phyloP scores from a whole-genome alignment of 352 stramenopile species.

The Phytophthora pini region DNA sequence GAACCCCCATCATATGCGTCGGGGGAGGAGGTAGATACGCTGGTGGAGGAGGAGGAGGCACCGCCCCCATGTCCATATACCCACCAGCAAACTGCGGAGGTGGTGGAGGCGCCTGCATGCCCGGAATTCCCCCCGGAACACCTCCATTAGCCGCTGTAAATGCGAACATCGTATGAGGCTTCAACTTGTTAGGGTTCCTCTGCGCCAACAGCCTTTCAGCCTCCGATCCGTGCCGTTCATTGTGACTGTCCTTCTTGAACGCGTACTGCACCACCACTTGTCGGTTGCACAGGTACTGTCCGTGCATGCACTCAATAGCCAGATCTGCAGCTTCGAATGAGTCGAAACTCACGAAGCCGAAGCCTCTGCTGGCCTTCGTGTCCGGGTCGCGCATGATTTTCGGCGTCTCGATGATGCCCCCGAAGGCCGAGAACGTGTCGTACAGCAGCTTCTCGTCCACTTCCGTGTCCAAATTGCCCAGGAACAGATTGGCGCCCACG shows the following conservation, averaged over 20 bases:
- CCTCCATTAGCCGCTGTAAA: conserved; percentile 36
- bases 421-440: conserved; percentile 99
- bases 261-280: conserved; percentile 99
- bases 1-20: conserved; percentile 38
- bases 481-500: conserved; percentile 99
- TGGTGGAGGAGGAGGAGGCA: conserved; percentile 36
- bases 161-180: conserved; percentile 83
- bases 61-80: conserved; percentile 59
- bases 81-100: conserved; percentile 32
- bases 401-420: conserved; percentile 95
- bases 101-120: conserved; percentile 41
- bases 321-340: conserved; percentile 97
- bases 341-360: conserved; percentile 98
- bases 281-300: conserved; percentile 97
- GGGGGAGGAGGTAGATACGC: conserved; percentile 40
- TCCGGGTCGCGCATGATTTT: conserved; percentile 96
- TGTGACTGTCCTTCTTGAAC: conserved; percentile 97
- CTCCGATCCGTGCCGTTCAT: conserved; percentile 93
- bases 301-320: conserved; percentile 99
- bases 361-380: conserved; percentile 94
- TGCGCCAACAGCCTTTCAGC: conserved; percentile 88
- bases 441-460: conserved; percentile 99
- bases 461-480: conserved; percentile 96
- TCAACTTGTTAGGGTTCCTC: conserved; percentile 82
- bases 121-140: neutral